These are phyloP conservation scores for Dothidotthia symphoricarpi DNA, from an alignment of 2,329 filamentous ascomycete genomes.

Conservation along the genomic window DNA sequence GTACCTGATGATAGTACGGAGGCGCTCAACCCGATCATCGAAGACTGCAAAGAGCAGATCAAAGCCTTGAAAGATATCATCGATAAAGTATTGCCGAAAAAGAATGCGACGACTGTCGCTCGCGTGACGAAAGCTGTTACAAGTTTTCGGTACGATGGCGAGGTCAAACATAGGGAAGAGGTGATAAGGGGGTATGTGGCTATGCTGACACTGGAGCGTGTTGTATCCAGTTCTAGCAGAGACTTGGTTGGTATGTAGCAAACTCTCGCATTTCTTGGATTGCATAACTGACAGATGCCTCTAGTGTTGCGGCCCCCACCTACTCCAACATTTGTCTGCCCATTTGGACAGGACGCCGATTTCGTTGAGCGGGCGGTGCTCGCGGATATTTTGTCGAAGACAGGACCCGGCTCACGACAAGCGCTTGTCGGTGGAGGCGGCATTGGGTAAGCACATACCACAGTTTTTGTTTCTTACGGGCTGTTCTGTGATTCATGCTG, in stretches of 20 bases:
- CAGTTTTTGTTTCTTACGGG: no score
- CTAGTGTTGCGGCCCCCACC: background rate
- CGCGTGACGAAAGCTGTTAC: no score
- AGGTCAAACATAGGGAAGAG: background rate
- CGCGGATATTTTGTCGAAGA: background rate
- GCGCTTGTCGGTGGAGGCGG: slow-evolving; percentile 9
- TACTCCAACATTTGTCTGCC: slow-evolving; percentile 1
- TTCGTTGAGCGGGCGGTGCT: slow-evolving; percentile 5
- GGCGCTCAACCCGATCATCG: background rate
- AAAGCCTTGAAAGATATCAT: background rate
- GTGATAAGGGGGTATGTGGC: background rate
- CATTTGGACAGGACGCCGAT: slow-evolving; percentile 4
- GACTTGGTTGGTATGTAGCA: background rate
- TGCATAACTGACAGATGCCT: no score
- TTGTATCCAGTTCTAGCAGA: background rate
- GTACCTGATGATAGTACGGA: background rate
- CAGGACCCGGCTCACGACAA: slow-evolving; percentile 1
- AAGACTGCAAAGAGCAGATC: background rate
- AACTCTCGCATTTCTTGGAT: no score
- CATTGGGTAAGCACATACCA: slow-evolving; percentile 7
- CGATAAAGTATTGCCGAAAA: background rate
- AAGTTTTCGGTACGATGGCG: background rate
- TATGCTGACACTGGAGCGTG: background rate
- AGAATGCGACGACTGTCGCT: background rate
- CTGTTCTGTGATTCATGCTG: no score